Base-by-base conservation (phyloP, 352 stramenopile species). In the Phytophthora europaea region DNA sequence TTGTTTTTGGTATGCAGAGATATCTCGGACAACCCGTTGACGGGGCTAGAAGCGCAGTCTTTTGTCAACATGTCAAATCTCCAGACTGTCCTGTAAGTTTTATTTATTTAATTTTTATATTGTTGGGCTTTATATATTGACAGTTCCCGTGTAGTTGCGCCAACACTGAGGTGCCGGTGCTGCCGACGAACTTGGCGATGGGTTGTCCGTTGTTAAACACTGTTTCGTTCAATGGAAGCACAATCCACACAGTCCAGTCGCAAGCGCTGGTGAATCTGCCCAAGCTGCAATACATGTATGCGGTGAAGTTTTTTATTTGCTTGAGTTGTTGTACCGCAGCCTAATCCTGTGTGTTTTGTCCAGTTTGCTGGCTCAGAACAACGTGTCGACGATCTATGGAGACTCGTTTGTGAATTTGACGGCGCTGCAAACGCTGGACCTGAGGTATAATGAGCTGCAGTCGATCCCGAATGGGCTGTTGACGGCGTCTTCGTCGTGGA, bases 11-110 rank as follows among this genome's bases (percentile, higher is more conserved):
- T 43, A 13, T 50, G 28, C 38, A 91, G 82, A 50, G 70, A 89
- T 63, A 51, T 91, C 6, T 93, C 85, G 1, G 68, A 86, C 57
- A 93, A 93, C 67, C 82, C 81, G 22, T 68, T 93, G 36, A 84
- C 76, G 28, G 63, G 69, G 64, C 72, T 93, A n/a, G 70, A 83
- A 34, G 23, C 83, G 1, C 67, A 80, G 31, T 82, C 81, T 4
- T 93, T 93, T 43, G 78, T 68, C 33, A 70, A 78, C 36, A 64
- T 91, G 53, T 60, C 79, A 10, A 52, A 71, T 55, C 76, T 93
- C 0, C 55, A 85, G 31, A 75, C 72, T 43, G 78, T 93, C 40
- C 58, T 71, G 84, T 91, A 77, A n/a, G 72, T 45, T 5, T 48
- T 31, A 31, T 31, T 20, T 48, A 12, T 36, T 58, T 45, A 1